Base-by-base conservation (phyloP, 2,329 filamentous ascomycete species). In the Apiospora saccharicola region DNA sequence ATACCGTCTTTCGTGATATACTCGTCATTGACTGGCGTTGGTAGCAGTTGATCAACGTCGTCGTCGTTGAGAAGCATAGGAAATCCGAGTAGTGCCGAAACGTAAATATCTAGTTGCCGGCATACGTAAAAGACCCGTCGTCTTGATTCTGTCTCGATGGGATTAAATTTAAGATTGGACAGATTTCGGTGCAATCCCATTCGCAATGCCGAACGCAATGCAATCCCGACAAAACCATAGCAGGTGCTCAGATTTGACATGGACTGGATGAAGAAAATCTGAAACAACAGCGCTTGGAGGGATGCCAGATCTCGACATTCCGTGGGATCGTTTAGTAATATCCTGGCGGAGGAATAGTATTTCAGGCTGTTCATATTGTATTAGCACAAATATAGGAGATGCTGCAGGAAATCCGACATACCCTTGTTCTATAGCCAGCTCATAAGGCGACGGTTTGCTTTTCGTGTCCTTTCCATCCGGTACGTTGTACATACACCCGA, bases 171-270 rank as follows among this genome's bases (percentile, higher is more conserved):
- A 71, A 89, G 87, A 68, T 92, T 90, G 16, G 90, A 85, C 7
- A 96, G 83, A 73, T 93, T 90, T 70, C 94, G 91, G 80, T 96
- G 94, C 37, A 96, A 85, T 10, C 94, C 94, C 83, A 96, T 91
- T 41, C 93, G 90, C 46, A 96, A 82, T n/a, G 92, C 90, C 8
- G 92, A 92, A 69, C 93, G 89, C 68, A 95, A 84, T 2, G 93
- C 93, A 76, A 96, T 92, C 8, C 93, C 93, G 68, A 96, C 88
- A 76, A 94, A 95, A 0, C 93, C 90, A 81, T 96, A 96, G 79
- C 93, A 96, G 13, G 91, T 92, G 78, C 91, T 93, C 43, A 96
- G 84, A 78, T 94, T 94, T 13, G 93, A 93, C 1, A 94, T 93
- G 2, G 92, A 90, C 78, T 96, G 94, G 0, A 96, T 86, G 78